These are phyloP conservation scores for Phylloporus arenicola DNA, from an alignment of 768 basidiomycete genomes.

Conservation along the genomic window DNA sequence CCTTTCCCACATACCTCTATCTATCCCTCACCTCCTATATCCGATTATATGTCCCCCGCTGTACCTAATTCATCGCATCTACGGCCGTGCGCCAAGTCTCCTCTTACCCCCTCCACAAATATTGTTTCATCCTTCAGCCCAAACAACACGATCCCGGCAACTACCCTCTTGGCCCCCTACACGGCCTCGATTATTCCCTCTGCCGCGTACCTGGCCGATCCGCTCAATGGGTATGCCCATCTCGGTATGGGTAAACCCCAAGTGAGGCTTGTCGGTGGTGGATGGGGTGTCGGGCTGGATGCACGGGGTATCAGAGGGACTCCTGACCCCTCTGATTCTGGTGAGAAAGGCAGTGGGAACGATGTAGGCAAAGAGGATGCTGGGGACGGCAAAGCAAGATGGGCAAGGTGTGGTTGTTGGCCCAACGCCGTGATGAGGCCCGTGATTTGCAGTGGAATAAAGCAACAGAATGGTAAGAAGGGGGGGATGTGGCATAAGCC, in stretches of 20 bases:
- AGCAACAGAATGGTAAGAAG: conserved; percentile 13
- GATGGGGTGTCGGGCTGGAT: conserved; percentile 76
- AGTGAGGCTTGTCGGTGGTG: conserved; percentile 74
- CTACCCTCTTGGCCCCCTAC: conserved; percentile 58
- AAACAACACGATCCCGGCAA: conserved; percentile 47
- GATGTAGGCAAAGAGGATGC: conserved; percentile 34
- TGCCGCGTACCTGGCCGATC: conserved; percentile 65
- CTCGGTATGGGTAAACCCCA: conserved; percentile 79
- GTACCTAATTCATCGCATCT: conserved; percentile 18
- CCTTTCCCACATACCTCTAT: conserved; percentile 17
- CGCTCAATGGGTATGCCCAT: conserved; percentile 82
- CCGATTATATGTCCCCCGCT: conserved; percentile 17
- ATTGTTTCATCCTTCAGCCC: conserved; percentile 43
- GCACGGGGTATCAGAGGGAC: conserved; percentile 61
- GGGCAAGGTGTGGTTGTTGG: conserved; percentile 49
- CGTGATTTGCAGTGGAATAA: conserved; percentile 32
- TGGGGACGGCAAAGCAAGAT: conserved; percentile 43
- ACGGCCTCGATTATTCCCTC: conserved; percentile 61
- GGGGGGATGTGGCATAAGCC: conserved; percentile 16
- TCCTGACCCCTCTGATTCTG: conserved; percentile 19
- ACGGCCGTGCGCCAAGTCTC: conserved; percentile 18
- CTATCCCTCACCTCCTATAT: conserved; percentile 26
- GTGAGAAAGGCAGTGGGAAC: neutral
- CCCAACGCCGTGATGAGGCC: conserved; percentile 45
- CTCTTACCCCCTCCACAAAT: conserved; percentile 33